Conservation (phyloP, 1,139 yeast genomes). For the Hyphopichia fennica region DNA sequence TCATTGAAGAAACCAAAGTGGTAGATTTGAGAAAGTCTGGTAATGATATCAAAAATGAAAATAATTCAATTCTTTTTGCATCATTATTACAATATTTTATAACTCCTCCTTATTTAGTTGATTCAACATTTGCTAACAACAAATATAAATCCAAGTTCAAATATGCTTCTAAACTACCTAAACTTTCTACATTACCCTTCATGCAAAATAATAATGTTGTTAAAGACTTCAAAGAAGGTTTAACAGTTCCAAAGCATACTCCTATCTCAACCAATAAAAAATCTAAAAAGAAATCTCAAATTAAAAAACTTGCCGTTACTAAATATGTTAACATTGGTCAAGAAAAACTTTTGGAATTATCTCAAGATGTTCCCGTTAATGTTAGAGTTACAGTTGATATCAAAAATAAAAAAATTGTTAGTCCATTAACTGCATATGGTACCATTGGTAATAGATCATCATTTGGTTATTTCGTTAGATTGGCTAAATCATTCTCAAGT, state of each 20-base stretch:
- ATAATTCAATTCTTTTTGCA: slow-evolving; percentile 59
- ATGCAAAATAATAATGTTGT: slow-evolving; percentile 50
- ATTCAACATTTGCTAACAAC: slow-evolving; percentile 50
- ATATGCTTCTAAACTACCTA: slow-evolving; percentile 71
- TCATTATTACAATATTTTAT: slow-evolving; percentile 75
- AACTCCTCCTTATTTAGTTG: slow-evolving; percentile 81
- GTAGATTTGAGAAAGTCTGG: slow-evolving; percentile 1
- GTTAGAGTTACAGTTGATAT: slow-evolving; percentile 81
- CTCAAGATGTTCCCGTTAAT: slow-evolving; percentile 68
- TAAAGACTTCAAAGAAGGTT: slow-evolving; percentile 59
- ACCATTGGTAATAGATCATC: slow-evolving; percentile 55
- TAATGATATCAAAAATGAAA: slow-evolving; percentile 7
- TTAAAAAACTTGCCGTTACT: slow-evolving; percentile 57
- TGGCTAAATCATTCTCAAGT: slow-evolving; percentile 59
- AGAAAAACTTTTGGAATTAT: slow-evolving; percentile 54
- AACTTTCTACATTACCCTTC: slow-evolving; percentile 71
- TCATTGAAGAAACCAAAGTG: slow-evolving; percentile 4
- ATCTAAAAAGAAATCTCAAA: slow-evolving; percentile 41
- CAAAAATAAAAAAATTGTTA: slow-evolving; percentile 59
- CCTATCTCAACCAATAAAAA: slow-evolving; percentile 35
- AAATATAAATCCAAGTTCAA: slow-evolving; percentile 51
- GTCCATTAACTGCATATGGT: slow-evolving; percentile 74
- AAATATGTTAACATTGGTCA: slow-evolving; percentile 77
- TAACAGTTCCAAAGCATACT: slow-evolving; percentile 59
- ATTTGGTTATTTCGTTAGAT: slow-evolving; percentile 76